A percentile compares a stretch with the other conserved stretches of the same genome.
These are phyloP conservation scores for Histomonas meleagridis DNA, from an alignment of 208 protist species.

Conservation along the genomic window DNA sequence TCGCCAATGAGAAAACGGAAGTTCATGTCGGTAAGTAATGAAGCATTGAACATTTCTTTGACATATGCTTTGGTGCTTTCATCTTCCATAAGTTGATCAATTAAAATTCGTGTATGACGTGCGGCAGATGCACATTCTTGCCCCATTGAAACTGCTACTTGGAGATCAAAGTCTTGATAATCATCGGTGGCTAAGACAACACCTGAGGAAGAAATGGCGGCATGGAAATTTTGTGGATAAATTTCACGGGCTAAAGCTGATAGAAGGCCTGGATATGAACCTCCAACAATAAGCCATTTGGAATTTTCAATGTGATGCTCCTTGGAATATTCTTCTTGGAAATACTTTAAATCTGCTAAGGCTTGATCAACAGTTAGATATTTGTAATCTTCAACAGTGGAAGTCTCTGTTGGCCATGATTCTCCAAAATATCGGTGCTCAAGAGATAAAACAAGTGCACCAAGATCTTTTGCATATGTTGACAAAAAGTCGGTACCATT, in stretches of 20 bases:
- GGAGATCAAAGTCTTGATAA: background rate
- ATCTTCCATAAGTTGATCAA: background rate
- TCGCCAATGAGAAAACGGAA: slow-evolving; percentile 5
- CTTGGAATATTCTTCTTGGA: background rate
- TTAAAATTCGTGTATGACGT: background rate
- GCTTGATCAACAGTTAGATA: slow-evolving; percentile 18
- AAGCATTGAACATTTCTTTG: too few relatives aligned
- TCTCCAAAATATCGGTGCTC: background rate
- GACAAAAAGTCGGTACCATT: background rate
- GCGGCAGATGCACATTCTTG: background rate
- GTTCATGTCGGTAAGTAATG: background rate
- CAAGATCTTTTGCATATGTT: background rate
- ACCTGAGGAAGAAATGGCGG: background rate
- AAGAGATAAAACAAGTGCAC: background rate
- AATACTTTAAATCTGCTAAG: background rate
- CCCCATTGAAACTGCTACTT: background rate
- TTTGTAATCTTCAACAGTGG: background rate
- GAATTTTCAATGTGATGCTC: too few relatives aligned
- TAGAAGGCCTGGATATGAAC: background rate
- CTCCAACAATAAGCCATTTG: background rate
- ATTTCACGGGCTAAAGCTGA: background rate
- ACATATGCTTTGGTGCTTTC: too few relatives aligned
- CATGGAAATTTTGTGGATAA: background rate
- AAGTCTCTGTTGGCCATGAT: background rate
- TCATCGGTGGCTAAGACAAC: background rate